Percentiles rank a stretch among this genome's conserved stretches.
phyloP scores from a whole-genome alignment of 345 rosid genomes.

The Corymbia maculata region DNA sequence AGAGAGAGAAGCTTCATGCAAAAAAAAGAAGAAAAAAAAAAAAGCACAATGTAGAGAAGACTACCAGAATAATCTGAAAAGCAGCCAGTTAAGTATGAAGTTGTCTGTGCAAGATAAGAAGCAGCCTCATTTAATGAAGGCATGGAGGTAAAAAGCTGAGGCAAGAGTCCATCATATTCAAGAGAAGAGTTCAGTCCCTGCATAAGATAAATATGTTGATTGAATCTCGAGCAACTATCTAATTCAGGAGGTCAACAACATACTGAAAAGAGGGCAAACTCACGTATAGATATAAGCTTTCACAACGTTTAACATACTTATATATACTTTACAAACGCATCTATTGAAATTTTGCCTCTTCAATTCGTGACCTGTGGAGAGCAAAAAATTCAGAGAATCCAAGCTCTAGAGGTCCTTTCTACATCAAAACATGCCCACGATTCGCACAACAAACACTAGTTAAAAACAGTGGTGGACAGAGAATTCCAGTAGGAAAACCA shows the following conservation, averaged over 20 bases:
- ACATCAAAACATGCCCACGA: neutral
- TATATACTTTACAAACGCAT: neutral
- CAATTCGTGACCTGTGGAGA: neutral
- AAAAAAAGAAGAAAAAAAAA: neutral
- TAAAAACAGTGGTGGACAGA: neutral
- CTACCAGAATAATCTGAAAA: slow-evolving; percentile 45
- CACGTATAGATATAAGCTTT: neutral
- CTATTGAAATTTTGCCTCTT: neutral
- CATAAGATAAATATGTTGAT: neutral
- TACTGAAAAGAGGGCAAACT: neutral
- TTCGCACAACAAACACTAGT: neutral
- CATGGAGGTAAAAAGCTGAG: slow-evolving; percentile 34
- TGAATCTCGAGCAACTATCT: neutral
- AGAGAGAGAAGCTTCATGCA: too few species aligned
- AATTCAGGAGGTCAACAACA: neutral
- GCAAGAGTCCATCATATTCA: slow-evolving; percentile 16
- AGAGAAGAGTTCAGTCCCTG: slow-evolving; percentile 1
- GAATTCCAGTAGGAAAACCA: neutral
- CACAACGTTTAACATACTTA: neutral
- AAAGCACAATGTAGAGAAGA: neutral
- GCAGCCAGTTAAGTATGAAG: slow-evolving; percentile 41
- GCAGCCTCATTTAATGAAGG: slow-evolving; percentile 44
- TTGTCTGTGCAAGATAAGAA: slow-evolving; percentile 38
- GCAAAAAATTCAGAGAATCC: neutral
- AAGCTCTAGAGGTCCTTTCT: neutral